Evolutionary conservation across 345 rosid genomes (phyloP), one percentile per base, ranked within the genome.

Genomic region (Brassica rapa): DNA sequence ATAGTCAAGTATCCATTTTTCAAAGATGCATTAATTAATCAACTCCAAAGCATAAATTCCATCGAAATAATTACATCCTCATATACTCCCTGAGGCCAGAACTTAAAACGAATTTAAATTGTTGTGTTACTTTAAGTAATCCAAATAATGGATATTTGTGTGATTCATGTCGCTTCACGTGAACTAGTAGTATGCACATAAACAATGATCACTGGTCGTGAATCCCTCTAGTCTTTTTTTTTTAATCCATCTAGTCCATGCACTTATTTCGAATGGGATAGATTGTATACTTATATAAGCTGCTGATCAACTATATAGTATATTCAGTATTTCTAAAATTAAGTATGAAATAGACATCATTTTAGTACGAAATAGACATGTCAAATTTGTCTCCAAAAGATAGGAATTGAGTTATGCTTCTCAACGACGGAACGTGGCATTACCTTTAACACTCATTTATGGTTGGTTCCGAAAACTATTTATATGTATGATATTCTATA

Each of bases 91-190:
- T 0, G 21, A 19, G 21, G 21, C 21, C 21, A 60, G 33, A 61
- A 8, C 21, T 59, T 11, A 2, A 3, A 69, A 69, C 53, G 33
- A 49, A 32, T 66, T 73, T 32, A 59, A 55, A 62, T 0, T 53
- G 29, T 56, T 61, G 24, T 51, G 41, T 63, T 64, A 60, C 67
- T 61, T 16, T 10, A 67, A 27, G 30, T 27, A 27, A 73, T 78
- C 49, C 19, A 37, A 66, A 60, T 2, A 62, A 62, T 68, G 25
- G 7, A 63, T 77, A 5, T 63, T 56, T 78, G 55, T 72, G 74
- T 68, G 78, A 73, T 68, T 68, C 74, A 33, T 51, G 78, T 51
- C 51, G 70, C 74, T 79, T 79, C 78, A 73, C 82, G 78, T 79
- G 82, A 78, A 60, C 69, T 60, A 14, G 35, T 61, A 68, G 33